Evolutionary conservation across 2,329 filamentous ascomycete genomes (phyloP).

Genomic region (Pestalotiopsis sp.): DNA sequence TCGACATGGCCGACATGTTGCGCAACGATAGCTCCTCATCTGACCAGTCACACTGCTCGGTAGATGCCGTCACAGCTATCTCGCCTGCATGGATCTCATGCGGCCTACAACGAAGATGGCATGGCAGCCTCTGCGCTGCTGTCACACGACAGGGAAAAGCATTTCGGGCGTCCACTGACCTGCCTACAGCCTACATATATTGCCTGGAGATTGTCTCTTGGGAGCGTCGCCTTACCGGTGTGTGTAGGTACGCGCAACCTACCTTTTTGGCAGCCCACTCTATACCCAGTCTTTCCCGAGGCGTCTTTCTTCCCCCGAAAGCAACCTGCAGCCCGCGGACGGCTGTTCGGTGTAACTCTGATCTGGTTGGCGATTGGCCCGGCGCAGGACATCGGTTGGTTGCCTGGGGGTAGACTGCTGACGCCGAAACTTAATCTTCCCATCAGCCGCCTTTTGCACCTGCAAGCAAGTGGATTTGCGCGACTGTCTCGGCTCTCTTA

Average conservation of each 20-base stretch:
- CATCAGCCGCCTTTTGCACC: background rate
- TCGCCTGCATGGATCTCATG: background rate
- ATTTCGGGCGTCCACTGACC: background rate
- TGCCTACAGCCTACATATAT: background rate
- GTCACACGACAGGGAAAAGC: background rate
- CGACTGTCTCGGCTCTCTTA: background rate
- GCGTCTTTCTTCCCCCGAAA: background rate
- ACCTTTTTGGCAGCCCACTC: background rate
- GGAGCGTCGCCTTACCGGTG: background rate
- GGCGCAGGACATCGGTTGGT: background rate
- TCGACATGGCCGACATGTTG: background rate
- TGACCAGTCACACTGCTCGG: background rate
- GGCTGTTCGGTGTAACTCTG: background rate
- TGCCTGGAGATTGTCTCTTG: background rate
- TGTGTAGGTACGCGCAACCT: background rate
- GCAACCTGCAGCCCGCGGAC: background rate
- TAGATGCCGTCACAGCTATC: constrained; percentile 3
- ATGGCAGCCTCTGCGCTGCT: background rate
- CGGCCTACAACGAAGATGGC: constrained; percentile 3
- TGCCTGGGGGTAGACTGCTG: background rate
- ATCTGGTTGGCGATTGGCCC: background rate
- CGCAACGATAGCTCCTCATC: background rate
- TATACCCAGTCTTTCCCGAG: background rate
- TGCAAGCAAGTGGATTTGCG: background rate
- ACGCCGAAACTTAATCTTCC: background rate